A percentile compares a stretch with the other conserved stretches of the same genome.
Evolutionary conservation across 371 early-diverging fungal species (phyloP).

Genomic region (Syncephalastrum monosporum): DNA sequence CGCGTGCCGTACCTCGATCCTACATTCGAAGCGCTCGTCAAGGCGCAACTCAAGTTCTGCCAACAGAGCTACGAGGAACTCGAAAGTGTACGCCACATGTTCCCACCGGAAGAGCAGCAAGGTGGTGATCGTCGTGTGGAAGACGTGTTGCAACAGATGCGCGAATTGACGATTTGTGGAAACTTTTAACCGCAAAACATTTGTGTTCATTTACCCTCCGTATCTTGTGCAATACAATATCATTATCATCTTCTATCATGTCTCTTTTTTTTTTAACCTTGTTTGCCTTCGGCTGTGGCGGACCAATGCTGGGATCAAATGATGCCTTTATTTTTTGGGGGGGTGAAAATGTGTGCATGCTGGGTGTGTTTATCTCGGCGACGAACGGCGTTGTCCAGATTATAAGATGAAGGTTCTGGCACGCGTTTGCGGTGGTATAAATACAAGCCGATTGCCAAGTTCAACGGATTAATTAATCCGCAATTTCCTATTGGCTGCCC

Average conservation of each 20-base stretch:
- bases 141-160: slow-evolving; percentile 84
- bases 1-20: slow-evolving; percentile 91
- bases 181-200: slow-evolving; percentile 33
- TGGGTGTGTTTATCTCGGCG: too few species aligned
- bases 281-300: too few species aligned
- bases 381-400: too few species aligned
- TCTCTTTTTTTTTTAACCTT: not conserved
- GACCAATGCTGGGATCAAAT: not conserved
- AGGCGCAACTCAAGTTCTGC: slow-evolving; percentile 83
- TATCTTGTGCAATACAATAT: slow-evolving; percentile 2
- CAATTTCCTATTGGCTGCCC: too few species aligned
- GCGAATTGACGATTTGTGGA: slow-evolving; percentile 88
- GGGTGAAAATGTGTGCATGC: not conserved
- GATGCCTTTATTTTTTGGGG: slow-evolving; percentile 1
- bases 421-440: too few species aligned
- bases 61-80: slow-evolving; percentile 75
- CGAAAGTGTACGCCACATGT: slow-evolving; percentile 47
- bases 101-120: slow-evolving; percentile 53
- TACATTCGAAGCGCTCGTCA: slow-evolving; percentile 91
- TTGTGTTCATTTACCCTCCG: not conserved
- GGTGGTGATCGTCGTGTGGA: slow-evolving; percentile 68
- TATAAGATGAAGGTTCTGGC: too few species aligned
- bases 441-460: too few species aligned
- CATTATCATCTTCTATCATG: not conserved
- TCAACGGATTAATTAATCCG: too few species aligned